Evolutionary conservation across 2,329 filamentous ascomycete species (phyloP), one percentile per base, ranked within the genome.

Genomic region (Penicillium freii): DNA sequence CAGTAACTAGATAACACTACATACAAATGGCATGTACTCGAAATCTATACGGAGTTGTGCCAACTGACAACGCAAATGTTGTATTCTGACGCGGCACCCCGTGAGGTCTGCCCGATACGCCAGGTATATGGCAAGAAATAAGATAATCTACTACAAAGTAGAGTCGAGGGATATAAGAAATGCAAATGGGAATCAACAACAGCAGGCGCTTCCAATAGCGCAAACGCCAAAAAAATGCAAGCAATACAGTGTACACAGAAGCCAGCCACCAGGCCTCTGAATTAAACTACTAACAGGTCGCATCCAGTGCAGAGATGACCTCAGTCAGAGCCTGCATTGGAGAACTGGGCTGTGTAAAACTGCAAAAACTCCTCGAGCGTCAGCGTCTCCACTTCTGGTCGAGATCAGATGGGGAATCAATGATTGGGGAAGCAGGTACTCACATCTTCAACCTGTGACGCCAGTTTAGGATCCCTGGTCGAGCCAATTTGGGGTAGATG

Each of bases 401-500:
- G 23, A 29, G n/a, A 52, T 52, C 27, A 48, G 34, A n/a, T 21
- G 33, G 1, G 31, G 36, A 9, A 46, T 44, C 34, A 34, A 23
- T n/a, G 40, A 29, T 53, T 27, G 9, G 23, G 42, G 49, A 47
- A 33, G 31, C 5, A 40, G 43, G n/a, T 47, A 67, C 75, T 76
- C 65, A 77, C 78, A 68, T 80, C 76, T 70, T 77, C 74, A 31
- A 78, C 70, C 51, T 76, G 71, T 44, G 67, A 67, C 40, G 75
- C 73, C 44, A 77, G 54, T 54, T 71, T 70, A n/a, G 62, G 59
- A 55, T 69, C 60, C 56, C 63, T 64, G n/a, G 59, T 57, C 40
- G 66, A 65, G n/a, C 60, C 51, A 40, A 67, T 40, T 23, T 76
- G 69, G 5, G 88, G 88, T 56, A 93, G 75, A 48, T 82, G 81